Evolutionary conservation across 2,329 filamentous ascomycete species (phyloP).

Genomic region (Fusarium drepaniforme): DNA sequence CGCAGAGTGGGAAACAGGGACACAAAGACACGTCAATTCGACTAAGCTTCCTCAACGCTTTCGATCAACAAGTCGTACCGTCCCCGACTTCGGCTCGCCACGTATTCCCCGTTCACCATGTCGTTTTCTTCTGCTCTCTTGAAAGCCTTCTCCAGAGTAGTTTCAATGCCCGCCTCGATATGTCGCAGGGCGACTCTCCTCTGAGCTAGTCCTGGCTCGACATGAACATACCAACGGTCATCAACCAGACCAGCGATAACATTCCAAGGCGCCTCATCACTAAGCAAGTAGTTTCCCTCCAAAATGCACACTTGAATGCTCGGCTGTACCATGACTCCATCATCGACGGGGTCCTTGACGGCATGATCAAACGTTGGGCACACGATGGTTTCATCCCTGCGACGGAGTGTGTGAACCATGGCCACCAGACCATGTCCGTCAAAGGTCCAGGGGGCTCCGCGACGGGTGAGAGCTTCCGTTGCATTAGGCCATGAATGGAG

Average conservation of each 20-base stretch:
- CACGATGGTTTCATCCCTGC: conserved; percentile 23
- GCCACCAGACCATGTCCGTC: conserved; percentile 40
- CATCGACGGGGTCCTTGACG: conserved; percentile 76
- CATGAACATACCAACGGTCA: conserved; percentile 56
- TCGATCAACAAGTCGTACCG: conserved; percentile 45
- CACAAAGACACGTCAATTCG: not conserved
- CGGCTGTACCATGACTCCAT: conserved; percentile 72
- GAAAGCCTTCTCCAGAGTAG: conserved; percentile 73
- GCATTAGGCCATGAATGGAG: conserved; percentile 47
- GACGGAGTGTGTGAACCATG: conserved; percentile 34
- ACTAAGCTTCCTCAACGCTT: conserved; percentile 39
- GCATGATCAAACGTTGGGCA: conserved; percentile 79
- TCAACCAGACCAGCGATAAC: conserved; percentile 52
- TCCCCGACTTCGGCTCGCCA: conserved; percentile 59
- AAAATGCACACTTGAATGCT: conserved; percentile 73
- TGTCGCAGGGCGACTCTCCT: conserved; percentile 54
- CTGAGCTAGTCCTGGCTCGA: conserved; percentile 51
- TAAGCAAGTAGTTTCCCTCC: conserved; percentile 73
- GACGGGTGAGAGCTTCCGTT: conserved; percentile 45
- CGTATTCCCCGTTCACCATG: conserved; percentile 83
- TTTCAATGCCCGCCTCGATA: conserved; percentile 55
- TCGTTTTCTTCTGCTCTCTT: conserved; percentile 83
- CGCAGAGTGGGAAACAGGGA: not conserved
- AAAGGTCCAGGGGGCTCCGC: conserved; percentile 52
- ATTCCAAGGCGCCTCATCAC: conserved; percentile 48